Evolutionary conservation across 345 rosid genomes (phyloP).

Genomic region (Linum trigynum): DNA sequence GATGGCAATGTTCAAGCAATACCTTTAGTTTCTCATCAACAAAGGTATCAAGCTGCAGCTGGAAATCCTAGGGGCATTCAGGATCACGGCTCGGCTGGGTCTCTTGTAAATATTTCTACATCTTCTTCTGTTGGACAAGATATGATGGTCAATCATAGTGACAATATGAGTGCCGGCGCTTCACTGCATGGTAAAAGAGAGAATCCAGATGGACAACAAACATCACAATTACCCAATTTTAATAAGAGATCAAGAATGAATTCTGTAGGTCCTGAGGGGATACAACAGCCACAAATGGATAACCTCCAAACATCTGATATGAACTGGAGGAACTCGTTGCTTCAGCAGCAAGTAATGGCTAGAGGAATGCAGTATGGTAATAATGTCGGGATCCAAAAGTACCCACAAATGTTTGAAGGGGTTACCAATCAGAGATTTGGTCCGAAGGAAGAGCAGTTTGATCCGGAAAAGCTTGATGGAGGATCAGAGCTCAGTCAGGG

Average conservation of each 20-base stretch:
- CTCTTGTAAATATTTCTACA: conserved; percentile 36
- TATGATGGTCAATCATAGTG: conserved; percentile 46
- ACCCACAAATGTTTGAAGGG: conserved; percentile 63
- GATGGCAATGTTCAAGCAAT: conserved; percentile 44
- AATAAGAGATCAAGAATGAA: conserved; percentile 57
- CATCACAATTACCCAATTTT: conserved; percentile 47
- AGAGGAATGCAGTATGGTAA: conserved; percentile 48
- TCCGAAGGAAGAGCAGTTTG: conserved; percentile 73
- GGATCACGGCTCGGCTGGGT: conserved; percentile 12
- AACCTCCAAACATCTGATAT: conserved; percentile 52
- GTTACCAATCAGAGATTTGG: conserved; percentile 55
- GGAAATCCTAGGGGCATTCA: conserved; percentile 10
- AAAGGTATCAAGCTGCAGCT: conserved; percentile 44
- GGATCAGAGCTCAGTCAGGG: conserved; percentile 31
- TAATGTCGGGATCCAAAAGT: conserved; percentile 51
- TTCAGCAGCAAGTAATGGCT: conserved; percentile 45
- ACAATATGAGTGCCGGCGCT: conserved; percentile 39
- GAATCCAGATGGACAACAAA: conserved; percentile 47
- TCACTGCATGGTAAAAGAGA: conserved; percentile 63
- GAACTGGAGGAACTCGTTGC: conserved; percentile 53
- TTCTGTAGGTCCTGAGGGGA: conserved; percentile 46
- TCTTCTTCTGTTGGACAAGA: conserved; percentile 62
- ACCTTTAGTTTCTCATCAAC: conserved; percentile 43
- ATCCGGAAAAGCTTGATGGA: conserved; percentile 48
- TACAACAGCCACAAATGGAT: conserved; percentile 65